phyloP scores from a whole-genome alignment of 2,329 filamentous ascomycete species.

The Microcyclospora pomicola region DNA sequence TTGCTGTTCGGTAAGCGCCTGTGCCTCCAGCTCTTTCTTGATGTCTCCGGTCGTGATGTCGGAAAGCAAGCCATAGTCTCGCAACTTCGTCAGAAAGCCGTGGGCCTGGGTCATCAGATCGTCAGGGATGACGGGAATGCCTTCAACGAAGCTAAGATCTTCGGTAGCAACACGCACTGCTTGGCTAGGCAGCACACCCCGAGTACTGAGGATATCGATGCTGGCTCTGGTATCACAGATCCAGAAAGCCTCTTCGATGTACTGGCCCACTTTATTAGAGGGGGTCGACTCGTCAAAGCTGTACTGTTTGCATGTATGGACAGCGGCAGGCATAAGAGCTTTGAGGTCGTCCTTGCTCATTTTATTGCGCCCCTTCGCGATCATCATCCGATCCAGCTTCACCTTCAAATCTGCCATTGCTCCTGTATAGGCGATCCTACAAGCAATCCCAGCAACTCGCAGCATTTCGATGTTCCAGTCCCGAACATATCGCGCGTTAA shows the following conservation, averaged over 20 bases:
- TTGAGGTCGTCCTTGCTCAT: constrained; percentile 50
- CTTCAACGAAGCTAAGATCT: constrained; percentile 66
- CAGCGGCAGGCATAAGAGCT: constrained; percentile 59
- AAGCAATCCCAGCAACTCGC: constrained; percentile 77
- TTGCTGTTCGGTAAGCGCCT: constrained; percentile 66
- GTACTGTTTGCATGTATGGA: constrained; percentile 77
- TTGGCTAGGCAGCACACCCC: constrained; percentile 72
- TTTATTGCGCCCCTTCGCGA: constrained; percentile 23
- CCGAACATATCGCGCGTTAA: constrained; percentile 88
- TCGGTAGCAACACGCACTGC: constrained; percentile 64
- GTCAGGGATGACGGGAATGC: constrained; percentile 73
- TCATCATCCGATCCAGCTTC: constrained; percentile 28
- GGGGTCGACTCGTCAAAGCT: constrained; percentile 84
- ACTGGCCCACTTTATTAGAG: constrained; percentile 65
- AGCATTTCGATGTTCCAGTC: constrained; percentile 94
- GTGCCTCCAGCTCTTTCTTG: constrained; percentile 64
- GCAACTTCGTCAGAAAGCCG: constrained; percentile 67
- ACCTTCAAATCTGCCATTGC: constrained; percentile 68
- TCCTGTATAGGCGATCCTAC: constrained; percentile 71
- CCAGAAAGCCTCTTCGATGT: constrained; percentile 94
- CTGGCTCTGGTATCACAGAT: constrained; percentile 68
- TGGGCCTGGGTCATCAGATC: constrained; percentile 52
- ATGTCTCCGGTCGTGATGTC: constrained; percentile 82
- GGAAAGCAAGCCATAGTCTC: constrained; percentile 73
- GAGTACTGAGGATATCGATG: constrained; percentile 78